phyloP scores from a whole-genome alignment of 345 rosid genomes.

The Dimocarpus longan region DNA sequence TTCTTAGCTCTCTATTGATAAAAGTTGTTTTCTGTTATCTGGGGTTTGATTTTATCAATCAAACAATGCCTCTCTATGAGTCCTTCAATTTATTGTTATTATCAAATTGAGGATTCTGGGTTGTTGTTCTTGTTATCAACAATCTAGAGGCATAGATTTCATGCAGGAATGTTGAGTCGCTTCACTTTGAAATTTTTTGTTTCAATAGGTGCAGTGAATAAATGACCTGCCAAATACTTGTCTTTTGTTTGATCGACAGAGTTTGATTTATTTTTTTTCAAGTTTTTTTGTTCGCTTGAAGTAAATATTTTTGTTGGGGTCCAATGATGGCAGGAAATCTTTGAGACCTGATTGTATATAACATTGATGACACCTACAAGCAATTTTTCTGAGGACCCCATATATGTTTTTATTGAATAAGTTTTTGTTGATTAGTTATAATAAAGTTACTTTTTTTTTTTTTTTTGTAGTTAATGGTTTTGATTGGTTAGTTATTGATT shows the following conservation, averaged over 20 bases:
- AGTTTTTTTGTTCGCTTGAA: too few species aligned
- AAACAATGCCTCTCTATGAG: conserved; percentile 30
- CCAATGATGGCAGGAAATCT: conserved; percentile 60
- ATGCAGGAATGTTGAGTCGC: conserved; percentile 59
- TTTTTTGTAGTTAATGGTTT: too few species aligned
- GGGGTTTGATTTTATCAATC: background rate
- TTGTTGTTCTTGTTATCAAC: background rate
- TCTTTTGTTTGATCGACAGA: background rate
- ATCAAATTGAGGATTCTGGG: conserved; percentile 22
- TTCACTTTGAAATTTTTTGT: conserved; percentile 20
- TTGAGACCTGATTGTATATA: conserved; percentile 54
- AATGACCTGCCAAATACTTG: conserved; percentile 35
- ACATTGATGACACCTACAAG: conserved; percentile 44
- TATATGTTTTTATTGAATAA: background rate
- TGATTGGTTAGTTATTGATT: too few species aligned
- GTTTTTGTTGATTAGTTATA: background rate
- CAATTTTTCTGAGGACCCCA: conserved; percentile 49
- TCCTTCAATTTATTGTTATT: conserved; percentile 12
- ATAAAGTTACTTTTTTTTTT: too few species aligned
- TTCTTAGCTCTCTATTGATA: too few species aligned
- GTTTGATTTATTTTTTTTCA: too few species aligned
- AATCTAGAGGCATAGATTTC: conserved; percentile 38
- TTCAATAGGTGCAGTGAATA: conserved; percentile 48
- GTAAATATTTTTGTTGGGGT: conserved; percentile 6
- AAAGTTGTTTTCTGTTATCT: too few species aligned